Conservation (phyloP, 495 filamentous ascomycete species). For the Platismatia glauca region DNA sequence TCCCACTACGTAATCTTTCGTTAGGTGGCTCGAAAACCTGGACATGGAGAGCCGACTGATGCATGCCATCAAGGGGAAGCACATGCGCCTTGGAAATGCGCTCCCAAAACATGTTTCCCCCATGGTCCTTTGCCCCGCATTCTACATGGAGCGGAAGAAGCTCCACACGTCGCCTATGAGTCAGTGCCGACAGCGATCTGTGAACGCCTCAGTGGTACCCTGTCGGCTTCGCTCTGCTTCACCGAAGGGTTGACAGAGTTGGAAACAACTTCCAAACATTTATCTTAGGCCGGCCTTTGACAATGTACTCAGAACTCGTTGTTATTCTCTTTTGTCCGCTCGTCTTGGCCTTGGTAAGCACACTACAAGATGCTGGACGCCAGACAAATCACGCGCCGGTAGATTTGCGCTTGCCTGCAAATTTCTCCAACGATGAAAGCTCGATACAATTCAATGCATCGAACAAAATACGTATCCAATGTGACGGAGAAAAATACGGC, state of each 20-base stretch:
- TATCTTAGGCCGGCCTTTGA: too few species aligned
- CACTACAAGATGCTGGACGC: neutral
- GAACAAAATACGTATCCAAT: neutral
- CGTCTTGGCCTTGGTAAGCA: neutral
- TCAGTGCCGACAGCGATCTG: neutral
- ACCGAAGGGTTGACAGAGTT: too few species aligned
- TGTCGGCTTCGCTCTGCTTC: neutral
- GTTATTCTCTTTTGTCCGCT: neutral
- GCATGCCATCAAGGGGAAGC: neutral
- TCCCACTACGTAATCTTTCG: neutral
- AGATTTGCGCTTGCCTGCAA: neutral
- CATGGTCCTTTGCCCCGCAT: neutral
- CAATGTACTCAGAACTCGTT: neutral
- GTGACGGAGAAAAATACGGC: neutral
- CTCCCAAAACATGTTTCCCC: neutral
- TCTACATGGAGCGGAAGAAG: neutral
- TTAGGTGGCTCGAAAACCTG: neutral
- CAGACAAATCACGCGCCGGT: neutral
- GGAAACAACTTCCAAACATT: too few species aligned
- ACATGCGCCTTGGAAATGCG: neutral
- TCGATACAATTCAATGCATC: neutral
- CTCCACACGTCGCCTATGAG: neutral
- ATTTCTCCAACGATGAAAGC: neutral
- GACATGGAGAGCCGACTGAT: too few species aligned
- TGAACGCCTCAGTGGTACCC: neutral